Conservation (phyloP, 78 protist species). For the Dictyostelium citrinum region DNA sequence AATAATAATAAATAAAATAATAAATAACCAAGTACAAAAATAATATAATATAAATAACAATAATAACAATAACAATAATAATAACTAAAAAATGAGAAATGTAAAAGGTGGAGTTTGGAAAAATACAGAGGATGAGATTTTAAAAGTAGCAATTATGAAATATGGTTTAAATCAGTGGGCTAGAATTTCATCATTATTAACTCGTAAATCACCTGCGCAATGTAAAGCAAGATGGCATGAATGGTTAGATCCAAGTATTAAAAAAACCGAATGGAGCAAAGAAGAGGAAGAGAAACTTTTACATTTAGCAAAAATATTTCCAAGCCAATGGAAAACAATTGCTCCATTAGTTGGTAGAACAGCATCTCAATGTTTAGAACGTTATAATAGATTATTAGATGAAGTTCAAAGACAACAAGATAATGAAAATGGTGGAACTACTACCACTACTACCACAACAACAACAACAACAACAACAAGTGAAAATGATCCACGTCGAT, state of each 20-base stretch:
- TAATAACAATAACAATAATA: neutral
- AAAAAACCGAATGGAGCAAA: constrained; percentile 99
- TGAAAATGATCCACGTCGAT: constrained; percentile 94
- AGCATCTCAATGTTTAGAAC: constrained; percentile 98
- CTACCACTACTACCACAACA: neutral
- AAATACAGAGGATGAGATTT: constrained; percentile 99
- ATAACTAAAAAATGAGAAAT: constrained; percentile 50
- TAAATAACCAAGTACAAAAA: neutral
- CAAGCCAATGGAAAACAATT: constrained; percentile 99
- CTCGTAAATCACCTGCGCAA: constrained; percentile 97
- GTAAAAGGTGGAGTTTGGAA: constrained; percentile 99
- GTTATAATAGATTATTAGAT: constrained; percentile 96
- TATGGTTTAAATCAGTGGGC: constrained; percentile 98
- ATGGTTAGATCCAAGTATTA: constrained; percentile 99
- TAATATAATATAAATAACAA: neutral
- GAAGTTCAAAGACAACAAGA: constrained; percentile 41
- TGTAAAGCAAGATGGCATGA: constrained; percentile 99
- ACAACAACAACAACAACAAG: neutral
- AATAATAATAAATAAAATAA: neutral
- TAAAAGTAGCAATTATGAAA: constrained; percentile 99
- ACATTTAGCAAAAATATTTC: constrained; percentile 97
- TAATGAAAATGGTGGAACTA: neutral
- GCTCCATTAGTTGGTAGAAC: constrained; percentile 99
- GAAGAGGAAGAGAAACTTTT: constrained; percentile 99
- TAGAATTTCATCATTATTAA: constrained; percentile 96